phyloP scores from a whole-genome alignment of 2,329 filamentous ascomycete genomes.

The Aspergillus transmontanensis region DNA sequence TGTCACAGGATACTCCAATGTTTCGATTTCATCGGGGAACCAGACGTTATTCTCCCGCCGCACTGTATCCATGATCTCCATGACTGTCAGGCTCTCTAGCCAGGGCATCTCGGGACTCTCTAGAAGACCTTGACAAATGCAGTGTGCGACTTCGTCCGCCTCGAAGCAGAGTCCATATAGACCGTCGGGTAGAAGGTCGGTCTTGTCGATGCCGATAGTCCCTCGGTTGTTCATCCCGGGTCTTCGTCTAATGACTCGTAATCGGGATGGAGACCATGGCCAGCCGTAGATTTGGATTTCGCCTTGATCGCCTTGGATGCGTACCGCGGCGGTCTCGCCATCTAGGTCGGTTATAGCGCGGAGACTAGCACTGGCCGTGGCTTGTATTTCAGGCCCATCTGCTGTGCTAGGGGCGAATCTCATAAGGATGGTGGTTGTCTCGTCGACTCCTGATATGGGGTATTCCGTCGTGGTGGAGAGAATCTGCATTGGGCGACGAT shows the following conservation, averaged over 20 bases:
- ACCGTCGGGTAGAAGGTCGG: not conserved
- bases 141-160: conserved; percentile 70
- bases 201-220: not conserved
- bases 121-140: conserved; percentile 68
- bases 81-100: conserved; percentile 73
- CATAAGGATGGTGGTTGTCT: no score
- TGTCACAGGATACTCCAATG: not conserved
- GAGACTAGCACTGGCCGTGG: no score
- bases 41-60: conserved; percentile 57
- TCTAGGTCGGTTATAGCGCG: not conserved
- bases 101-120: conserved; percentile 69
- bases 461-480: no score
- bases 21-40: conserved; percentile 52
- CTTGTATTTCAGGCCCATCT: no score
- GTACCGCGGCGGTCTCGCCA: not conserved
- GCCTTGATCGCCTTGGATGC: conserved; percentile 2
- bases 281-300: conserved; percentile 8
- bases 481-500: no score
- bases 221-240: not conserved
- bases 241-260: not conserved
- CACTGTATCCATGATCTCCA: conserved; percentile 70
- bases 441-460: no score
- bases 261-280: not conserved
- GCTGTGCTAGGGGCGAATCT: no score
- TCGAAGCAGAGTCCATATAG: conserved; percentile 58